These are phyloP conservation scores for Zygoascus sp. DNA, from an alignment of 1,139 yeast genomes.

Conservation along the genomic window DNA sequence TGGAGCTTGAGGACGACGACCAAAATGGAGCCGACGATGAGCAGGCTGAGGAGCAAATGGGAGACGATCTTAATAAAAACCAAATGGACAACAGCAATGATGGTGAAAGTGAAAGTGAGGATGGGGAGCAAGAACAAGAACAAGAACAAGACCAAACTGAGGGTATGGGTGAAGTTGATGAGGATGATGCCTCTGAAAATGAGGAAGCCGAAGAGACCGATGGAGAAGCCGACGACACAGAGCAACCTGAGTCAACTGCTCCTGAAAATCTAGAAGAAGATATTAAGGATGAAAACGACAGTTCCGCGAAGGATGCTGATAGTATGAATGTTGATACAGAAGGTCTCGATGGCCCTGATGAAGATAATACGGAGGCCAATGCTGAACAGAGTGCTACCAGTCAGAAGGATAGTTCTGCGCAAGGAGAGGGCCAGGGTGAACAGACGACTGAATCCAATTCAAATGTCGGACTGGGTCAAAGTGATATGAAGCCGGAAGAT, in stretches of 20 bases:
- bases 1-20: slow-evolving; percentile 28
- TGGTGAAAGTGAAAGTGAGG: slow-evolving; percentile 79
- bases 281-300: slow-evolving; percentile 31
- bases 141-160: slow-evolving; percentile 61
- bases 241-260: slow-evolving; percentile 16
- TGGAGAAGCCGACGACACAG: slow-evolving; percentile 57
- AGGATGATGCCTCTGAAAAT: slow-evolving; percentile 65
- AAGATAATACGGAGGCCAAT: slow-evolving; percentile 41
- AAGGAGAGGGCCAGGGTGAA: slow-evolving; percentile 74
- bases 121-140: slow-evolving; percentile 63
- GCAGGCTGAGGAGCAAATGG: slow-evolving; percentile 31
- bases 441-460: slow-evolving; percentile 59
- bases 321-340: slow-evolving; percentile 32
- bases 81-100: slow-evolving; percentile 59
- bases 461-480: slow-evolving; percentile 27
- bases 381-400: slow-evolving; percentile 45
- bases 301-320: slow-evolving; percentile 16
- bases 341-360: slow-evolving; percentile 42
- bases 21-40: slow-evolving; percentile 34
- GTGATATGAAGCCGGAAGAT: slow-evolving; percentile 22
- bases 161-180: slow-evolving; percentile 38
- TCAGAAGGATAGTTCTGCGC: slow-evolving; percentile 64
- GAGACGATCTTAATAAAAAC: slow-evolving; percentile 34
- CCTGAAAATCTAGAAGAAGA: slow-evolving; percentile 31
- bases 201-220: slow-evolving; percentile 74